Evolutionary conservation across 306 rosid species (phyloP).

Genomic region (Trifolium dubium): DNA sequence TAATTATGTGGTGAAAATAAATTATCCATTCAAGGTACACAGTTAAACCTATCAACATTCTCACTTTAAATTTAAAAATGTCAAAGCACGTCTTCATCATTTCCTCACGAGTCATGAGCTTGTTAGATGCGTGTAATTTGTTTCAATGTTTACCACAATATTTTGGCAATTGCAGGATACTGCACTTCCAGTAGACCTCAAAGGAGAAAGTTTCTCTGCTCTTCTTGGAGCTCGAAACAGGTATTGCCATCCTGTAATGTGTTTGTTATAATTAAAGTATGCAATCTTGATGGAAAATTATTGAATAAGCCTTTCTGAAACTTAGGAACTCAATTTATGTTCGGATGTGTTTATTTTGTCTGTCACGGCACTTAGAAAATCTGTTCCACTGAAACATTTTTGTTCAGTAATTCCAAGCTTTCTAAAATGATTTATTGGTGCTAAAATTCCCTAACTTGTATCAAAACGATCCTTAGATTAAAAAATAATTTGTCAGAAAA

Average conservation of each 20-base stretch:
- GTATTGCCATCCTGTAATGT: constrained; percentile 51
- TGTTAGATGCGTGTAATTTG: constrained; percentile 21
- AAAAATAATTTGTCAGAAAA: constrained; percentile 23
- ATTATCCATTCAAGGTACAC: constrained; percentile 86
- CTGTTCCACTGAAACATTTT: constrained; percentile 3
- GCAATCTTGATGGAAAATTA: constrained; percentile 17
- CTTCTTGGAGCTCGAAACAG: constrained; percentile 83
- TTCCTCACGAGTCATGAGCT: neutral
- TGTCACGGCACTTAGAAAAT: neutral
- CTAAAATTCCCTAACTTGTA: neutral
- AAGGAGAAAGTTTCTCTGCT: constrained; percentile 74
- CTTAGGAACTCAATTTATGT: constrained; percentile 2
- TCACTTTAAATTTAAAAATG: constrained; percentile 7
- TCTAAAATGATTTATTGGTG: constrained; percentile 10
- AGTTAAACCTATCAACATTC: constrained; percentile 32
- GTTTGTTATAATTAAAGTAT: constrained; percentile 31
- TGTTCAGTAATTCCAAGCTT: constrained; percentile 7
- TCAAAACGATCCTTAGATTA: constrained; percentile 16
- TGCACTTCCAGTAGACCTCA: constrained; percentile 72
- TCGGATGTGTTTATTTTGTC: constrained; percentile 18
- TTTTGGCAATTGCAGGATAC: constrained; percentile 62
- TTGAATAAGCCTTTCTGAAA: constrained; percentile 27
- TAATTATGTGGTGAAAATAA: constrained; percentile 82
- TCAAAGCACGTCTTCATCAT: constrained; percentile 25
- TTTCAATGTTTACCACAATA: neutral